Evolutionary conservation across 306 rosid species (phyloP), one percentile per base, ranked within the genome.

Genomic region (Inga oerstediana): DNA sequence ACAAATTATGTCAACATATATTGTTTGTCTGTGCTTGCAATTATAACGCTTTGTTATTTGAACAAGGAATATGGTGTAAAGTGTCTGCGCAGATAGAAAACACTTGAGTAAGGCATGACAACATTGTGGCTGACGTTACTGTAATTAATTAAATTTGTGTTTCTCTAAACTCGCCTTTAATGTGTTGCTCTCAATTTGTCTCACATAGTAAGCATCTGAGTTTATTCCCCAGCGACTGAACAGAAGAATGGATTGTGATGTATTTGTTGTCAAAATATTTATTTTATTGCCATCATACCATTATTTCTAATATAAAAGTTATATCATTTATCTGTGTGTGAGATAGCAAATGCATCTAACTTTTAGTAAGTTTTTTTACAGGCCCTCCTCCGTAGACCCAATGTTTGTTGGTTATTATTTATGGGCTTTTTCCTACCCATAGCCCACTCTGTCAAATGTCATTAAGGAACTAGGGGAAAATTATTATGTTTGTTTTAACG

Each of bases 1-100:
- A 71, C 46, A 82, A 2, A 79, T 70, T 46, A 90, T 93, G 95
- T 85, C 95, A 88, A 90, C 97, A 93, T 86, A 76, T 44, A 51
- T 80, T 44, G 76, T 64, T 27, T 61, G 27, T 41, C 56, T n/a
- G 4, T 48, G 14, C 24, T 30, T 72, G 22, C 77, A 3, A 14
- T 48, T 27, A 72, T 72, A 30, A 20, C 35, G 37, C 69, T 32
- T 32, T 2, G 24, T 4, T 8, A 11, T 8, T 41, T 69, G 2
- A 64, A 65, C 7, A 64, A 30, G 9, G 14, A 9, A 22, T 22
- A 3, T 22, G 3, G 8, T 32, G 71, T 27, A 1, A 64, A 64
- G 30, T 27, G 37, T 32, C 8, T 12, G 37, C 7, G 34, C 19
- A 32, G 1, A 32, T 4, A 15, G 71, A n/a, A 65, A 32, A 14